Base-by-base conservation (phyloP, 495 filamentous ascomycete species). In the Podospora sp. region DNA sequence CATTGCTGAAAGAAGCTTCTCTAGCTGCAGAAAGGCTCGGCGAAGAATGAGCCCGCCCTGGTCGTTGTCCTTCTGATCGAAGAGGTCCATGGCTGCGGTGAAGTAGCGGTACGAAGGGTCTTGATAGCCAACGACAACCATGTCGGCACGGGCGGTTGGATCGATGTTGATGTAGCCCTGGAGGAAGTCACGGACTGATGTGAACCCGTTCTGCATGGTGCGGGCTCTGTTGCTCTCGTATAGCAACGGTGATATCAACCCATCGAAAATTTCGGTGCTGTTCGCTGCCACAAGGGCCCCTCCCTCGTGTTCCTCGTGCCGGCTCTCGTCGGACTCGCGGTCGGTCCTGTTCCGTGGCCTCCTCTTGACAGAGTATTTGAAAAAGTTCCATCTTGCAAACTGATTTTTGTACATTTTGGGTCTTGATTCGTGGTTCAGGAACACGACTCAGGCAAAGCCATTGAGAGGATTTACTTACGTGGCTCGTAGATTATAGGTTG, bases 401-500 rank as follows among this genome's bases (percentile, higher is more conserved):
- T 77, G 75, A 59, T 73, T 74, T 35, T 77, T 77, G 65, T 76
- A 77, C 75, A 77, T 77, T 57, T 76, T 77, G 7, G 74, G 71
- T 16, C 73, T 76, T 65, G 40, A 46, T 52, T 0, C 8, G 6
- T 20, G n/a, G 12, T 26, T 66, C 58, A 66, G 59, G 20, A 46
- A 62, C 56, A 35, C 50, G 16, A 56, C n/a, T 0, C 7, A 21
- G 11, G 3, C 1, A 6, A n/a, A 14, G 25, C 12, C 9, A 14
- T 9, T 16, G n/a, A 35, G 50, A 20, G 0, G 20, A 22, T 49
- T 33, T n/a, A 68, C 74, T 73, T 57, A 77, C 69, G 75, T 77
- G 11, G 72, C 75, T 33, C 63, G 65, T 26, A 77, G 46, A 26
- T 75, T 73, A 56, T 76, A 65, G 4, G 56, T 69, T 4, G 58